Base-by-base conservation (phyloP, 2,329 filamentous ascomycete species). In the Tolypocladium capitatum region DNA sequence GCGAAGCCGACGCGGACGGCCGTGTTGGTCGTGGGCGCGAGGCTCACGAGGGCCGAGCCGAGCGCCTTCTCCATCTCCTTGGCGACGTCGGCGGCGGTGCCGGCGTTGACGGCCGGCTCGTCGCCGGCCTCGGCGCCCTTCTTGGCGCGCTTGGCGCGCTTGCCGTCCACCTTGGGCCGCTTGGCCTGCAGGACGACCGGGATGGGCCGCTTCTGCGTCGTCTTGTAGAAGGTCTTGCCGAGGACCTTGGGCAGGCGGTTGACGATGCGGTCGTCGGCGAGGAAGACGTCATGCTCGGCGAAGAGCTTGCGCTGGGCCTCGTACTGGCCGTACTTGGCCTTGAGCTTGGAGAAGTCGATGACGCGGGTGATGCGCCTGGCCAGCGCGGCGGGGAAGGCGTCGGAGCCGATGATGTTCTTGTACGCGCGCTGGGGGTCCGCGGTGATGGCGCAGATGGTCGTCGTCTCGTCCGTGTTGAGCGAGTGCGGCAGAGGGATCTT, bases 191-290 rank as follows among this genome's bases (percentile, higher is more conserved):
- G 75, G 40, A 76, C 73, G 34, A 97, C 78, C 27, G 92, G 90
- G 49, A 98, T 81, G 10, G 92, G 92, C 35, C 91, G 78, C 75
- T 97, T 97, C 53, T 70, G 68, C 3, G 83, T 86, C 48, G 71
- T 76, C 71, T 89, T 84, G 77, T 92, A 97, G 66, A 98, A 97
- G 2, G 84, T 84, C 72, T 95, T 97, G 57, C 91, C 92, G 13
- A 98, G 80, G 3, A 82, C 72, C 54, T 79, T 77, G 48, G 90
- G 87, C 50, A 97, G 75, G 28, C 74, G 70, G 63, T 77, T 82
- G 60, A 83, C 73, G 58, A 98, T 85, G 44, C 92, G 77, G 61
- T 95, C 86, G 64, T 98, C 92, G 46, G 86, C 91, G 49, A 98
- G 75, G 71, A 98, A 97, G 48, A 97, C 71, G 63, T 97, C 92